Base-by-base conservation (phyloP, 2,329 filamentous ascomycete species). In the Aspergillus neoniger region DNA sequence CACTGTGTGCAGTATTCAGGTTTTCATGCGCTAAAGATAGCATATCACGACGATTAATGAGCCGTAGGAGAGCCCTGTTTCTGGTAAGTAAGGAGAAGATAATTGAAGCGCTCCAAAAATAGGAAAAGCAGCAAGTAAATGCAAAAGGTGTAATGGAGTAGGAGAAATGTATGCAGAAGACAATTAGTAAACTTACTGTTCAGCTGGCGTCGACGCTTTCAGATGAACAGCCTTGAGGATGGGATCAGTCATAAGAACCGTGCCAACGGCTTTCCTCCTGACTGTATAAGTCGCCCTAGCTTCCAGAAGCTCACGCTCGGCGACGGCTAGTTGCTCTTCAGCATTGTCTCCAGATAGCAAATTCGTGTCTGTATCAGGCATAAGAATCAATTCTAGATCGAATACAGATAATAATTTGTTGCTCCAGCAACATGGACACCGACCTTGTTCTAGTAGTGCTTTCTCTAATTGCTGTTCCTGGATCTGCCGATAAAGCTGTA, bases 181-280 rank as follows among this genome's bases (percentile, higher is more conserved):
- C 23, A n/a, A 44, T 28, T 44, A 23, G 39, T 17, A 30, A 54
- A 38, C 36, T 59, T 81, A 91, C 91, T 86, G 85, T 76, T 95
- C 91, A 55, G 88, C 81, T 48, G 85, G 84, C 2, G 86, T 85
- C 17, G 86, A 82, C 12, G 84, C 85, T 47, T 87, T 87, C 61
- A 85, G 80, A 73, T 96, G 91, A 41, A 94, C 86, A 6, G 91
- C 89, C 70, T 90, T 91, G 59, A 96, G 79, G 43, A 91, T 87
- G 7, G 92, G 91, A 68, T 91, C 89, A 59, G 88, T 87, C 67
- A 86, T 86, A 65, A 95, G 76, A 56, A 91, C 86, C 50, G 83
- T 86, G 63, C 90, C 86, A 21, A 88, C 81, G 21, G 91, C 87
- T 62, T 86, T 86, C 72, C 88, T 88, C 64, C 86, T 86, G 58